Conservation (phyloP, 495 filamentous ascomycete species). For the Penicillium salamii region DNA sequence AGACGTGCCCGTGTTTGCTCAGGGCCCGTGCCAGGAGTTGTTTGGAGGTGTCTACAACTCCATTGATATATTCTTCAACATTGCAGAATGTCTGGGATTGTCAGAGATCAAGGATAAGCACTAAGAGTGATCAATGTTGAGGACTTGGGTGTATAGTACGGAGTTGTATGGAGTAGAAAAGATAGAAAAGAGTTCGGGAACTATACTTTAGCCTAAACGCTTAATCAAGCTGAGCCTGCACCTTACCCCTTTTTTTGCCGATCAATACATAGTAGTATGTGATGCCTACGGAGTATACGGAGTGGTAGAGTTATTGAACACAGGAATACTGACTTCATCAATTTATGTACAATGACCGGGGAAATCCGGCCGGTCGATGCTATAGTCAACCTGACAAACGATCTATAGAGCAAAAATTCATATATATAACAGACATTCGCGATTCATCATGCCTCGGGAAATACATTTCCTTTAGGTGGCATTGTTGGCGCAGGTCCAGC, state of each 20-base stretch:
- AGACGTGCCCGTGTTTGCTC: slow-evolving; percentile 71
- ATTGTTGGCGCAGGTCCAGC: slow-evolving; percentile 35
- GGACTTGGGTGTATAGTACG: too few relatives aligned
- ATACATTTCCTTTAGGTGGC: slow-evolving; percentile 5
- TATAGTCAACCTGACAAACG: background rate
- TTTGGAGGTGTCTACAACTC: slow-evolving; percentile 68
- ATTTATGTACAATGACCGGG: slow-evolving; percentile 2
- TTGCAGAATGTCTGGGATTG: slow-evolving; percentile 66
- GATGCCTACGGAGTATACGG: too few relatives aligned
- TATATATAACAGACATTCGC: background rate
- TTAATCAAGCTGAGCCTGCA: background rate
- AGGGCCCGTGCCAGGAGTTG: slow-evolving; percentile 67
- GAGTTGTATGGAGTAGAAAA: too few relatives aligned
- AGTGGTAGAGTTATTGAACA: too few relatives aligned
- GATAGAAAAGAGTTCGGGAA: background rate
- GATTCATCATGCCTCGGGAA: background rate
- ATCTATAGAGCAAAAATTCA: background rate
- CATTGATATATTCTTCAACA: slow-evolving; percentile 70
- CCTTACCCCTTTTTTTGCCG: background rate
- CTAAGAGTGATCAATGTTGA: background rate
- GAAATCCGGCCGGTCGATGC: background rate
- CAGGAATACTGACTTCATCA: background rate
- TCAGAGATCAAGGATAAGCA: slow-evolving; percentile 22
- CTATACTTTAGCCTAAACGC: background rate
- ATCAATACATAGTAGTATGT: background rate